Evolutionary conservation across 805 yeast genomes (phyloP).

Genomic region (Ogataea wickerhamii): DNA sequence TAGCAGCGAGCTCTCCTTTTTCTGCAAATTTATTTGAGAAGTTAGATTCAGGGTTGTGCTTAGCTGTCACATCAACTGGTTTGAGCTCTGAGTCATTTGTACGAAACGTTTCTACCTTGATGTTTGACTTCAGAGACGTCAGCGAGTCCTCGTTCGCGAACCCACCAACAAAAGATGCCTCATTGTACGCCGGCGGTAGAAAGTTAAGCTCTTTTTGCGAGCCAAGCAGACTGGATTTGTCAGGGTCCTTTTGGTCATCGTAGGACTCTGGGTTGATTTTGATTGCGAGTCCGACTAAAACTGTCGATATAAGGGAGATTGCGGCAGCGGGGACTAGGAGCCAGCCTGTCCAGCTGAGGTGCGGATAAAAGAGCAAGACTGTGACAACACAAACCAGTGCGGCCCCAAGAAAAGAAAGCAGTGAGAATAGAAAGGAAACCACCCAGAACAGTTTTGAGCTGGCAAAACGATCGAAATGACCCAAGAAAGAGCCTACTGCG

Average conservation of each 20-base stretch:
- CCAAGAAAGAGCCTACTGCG: conserved; percentile 34
- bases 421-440: conserved; percentile 41
- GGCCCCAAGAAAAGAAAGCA: conserved; percentile 51
- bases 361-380: conserved; percentile 59
- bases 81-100: conserved; percentile 11
- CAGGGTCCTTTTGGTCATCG: conserved; percentile 14
- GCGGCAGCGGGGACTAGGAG: conserved; percentile 64
- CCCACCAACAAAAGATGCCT: conserved; percentile 9
- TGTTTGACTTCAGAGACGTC: conserved; percentile 4
- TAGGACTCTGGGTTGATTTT: conserved; percentile 15
- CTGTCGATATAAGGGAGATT: conserved; percentile 47
- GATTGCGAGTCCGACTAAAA: conserved; percentile 43
- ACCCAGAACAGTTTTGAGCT: conserved; percentile 32
- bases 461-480: conserved; percentile 25
- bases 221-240: conserved; percentile 8
- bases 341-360: conserved; percentile 72
- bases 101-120: conserved; percentile 3
- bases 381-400: conserved; percentile 52
- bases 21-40: conserved; percentile 6
- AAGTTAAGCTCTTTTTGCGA: conserved; percentile 16
- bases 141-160: conserved; percentile 10
- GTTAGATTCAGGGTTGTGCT: conserved; percentile 5
- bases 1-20: conserved; percentile 5
- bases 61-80: conserved; percentile 7
- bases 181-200: conserved; percentile 12